Evolutionary conservation across 305 asterid genomes (phyloP).

Genomic region (Solanum hybrid): DNA sequence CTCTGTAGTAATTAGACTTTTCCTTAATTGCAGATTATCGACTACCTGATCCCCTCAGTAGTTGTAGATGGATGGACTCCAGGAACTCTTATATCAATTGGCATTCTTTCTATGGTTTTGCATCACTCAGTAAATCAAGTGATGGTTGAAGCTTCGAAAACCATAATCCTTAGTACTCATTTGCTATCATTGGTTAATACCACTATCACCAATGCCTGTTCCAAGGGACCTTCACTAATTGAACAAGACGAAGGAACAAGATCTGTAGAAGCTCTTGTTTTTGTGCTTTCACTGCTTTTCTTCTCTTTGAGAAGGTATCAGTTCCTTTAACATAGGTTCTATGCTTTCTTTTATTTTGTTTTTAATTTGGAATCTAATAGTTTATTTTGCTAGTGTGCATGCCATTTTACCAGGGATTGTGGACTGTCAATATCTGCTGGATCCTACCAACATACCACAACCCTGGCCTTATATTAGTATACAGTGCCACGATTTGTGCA

Average conservation of each 20-base stretch:
- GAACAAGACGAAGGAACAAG: constrained; percentile 60
- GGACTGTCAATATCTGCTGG: constrained; percentile 37
- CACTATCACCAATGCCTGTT: constrained; percentile 48
- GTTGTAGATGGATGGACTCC: constrained; percentile 52
- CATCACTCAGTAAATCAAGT: constrained; percentile 60
- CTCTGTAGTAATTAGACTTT: background rate
- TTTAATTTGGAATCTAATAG: constrained; percentile 14
- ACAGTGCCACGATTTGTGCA: constrained; percentile 70
- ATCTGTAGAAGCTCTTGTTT: constrained; percentile 52
- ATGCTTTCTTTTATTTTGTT: background rate
- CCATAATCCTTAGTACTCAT: constrained; percentile 52
- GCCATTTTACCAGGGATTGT: constrained; percentile 53
- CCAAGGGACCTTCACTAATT: constrained; percentile 65
- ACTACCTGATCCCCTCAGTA: constrained; percentile 36
- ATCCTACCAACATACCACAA: constrained; percentile 28
- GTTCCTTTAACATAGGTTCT: constrained; percentile 5
- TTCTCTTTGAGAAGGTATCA: constrained; percentile 67
- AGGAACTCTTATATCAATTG: constrained; percentile 47
- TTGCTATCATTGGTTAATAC: constrained; percentile 38
- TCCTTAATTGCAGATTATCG: constrained; percentile 44
- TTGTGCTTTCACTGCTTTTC: constrained; percentile 50
- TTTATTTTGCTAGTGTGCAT: constrained; percentile 35
- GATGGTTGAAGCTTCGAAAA: constrained; percentile 68
- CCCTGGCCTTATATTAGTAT: constrained; percentile 42
- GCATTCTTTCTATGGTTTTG: constrained; percentile 57